phyloP scores from a whole-genome alignment of 345 rosid genomes.

The Brassica nigra region DNA sequence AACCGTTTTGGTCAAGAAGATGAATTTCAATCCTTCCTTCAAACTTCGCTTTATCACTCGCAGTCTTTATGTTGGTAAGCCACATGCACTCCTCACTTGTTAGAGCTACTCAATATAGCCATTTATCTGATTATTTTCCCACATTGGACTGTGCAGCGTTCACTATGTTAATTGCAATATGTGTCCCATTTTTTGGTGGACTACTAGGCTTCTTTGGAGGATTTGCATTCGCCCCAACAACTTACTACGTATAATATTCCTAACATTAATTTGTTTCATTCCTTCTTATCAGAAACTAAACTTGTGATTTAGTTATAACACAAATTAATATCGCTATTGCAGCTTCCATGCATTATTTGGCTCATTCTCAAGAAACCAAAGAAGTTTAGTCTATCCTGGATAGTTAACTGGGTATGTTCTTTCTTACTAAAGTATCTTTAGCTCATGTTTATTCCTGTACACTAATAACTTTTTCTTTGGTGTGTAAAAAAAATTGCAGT shows the following conservation, averaged over 20 bases:
- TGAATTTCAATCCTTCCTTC: slow-evolving; percentile 52
- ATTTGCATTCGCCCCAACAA: slow-evolving; percentile 77
- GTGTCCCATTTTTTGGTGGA: slow-evolving; percentile 77
- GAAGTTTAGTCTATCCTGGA: slow-evolving; percentile 68
- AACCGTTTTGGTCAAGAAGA: slow-evolving; percentile 57
- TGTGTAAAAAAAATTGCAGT: slow-evolving; percentile 43
- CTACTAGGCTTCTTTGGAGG: slow-evolving; percentile 80
- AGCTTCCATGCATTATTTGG: slow-evolving; percentile 89
- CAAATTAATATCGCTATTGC: slow-evolving; percentile 16
- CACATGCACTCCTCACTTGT: neutral
- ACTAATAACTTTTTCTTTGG: neutral
- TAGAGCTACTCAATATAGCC: neutral
- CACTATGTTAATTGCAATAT: slow-evolving; percentile 57
- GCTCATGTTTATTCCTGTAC: neutral
- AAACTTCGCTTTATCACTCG: slow-evolving; percentile 69
- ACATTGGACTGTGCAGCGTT: slow-evolving; percentile 44
- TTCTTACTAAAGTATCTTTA: neutral
- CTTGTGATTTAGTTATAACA: neutral
- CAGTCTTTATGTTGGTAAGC: slow-evolving; percentile 66
- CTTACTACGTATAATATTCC: slow-evolving; percentile 52
- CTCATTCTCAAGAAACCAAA: slow-evolving; percentile 63
- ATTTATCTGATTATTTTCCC: neutral
- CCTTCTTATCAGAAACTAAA: neutral
- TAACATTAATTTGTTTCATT: neutral
- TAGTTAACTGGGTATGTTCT: slow-evolving; percentile 58